phyloP scores from a whole-genome alignment of 108 stramenopile species.

The Skeletonema costatum region DNA sequence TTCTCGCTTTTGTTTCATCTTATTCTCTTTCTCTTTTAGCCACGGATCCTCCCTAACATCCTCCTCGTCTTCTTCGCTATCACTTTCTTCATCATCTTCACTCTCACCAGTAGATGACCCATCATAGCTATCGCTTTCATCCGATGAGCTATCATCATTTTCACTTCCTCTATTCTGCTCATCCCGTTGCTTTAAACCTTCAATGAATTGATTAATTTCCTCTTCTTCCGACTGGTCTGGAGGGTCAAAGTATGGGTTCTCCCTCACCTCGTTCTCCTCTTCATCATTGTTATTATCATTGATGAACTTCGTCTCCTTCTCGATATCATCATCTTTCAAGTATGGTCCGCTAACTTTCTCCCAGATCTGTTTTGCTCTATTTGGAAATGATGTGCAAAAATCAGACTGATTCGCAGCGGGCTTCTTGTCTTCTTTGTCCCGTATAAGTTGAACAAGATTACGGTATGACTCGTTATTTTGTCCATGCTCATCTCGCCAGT shows the following conservation, averaged over 20 bases:
- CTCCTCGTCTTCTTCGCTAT: slow-evolving; percentile 1
- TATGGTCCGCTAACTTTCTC: slow-evolving; percentile 60
- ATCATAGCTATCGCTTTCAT: background rate
- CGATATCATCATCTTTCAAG: slow-evolving; percentile 6
- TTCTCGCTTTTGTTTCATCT: background rate
- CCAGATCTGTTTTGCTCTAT: slow-evolving; percentile 54
- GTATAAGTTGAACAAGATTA: background rate
- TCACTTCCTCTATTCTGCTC: background rate
- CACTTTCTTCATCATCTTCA: background rate
- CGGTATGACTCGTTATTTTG: slow-evolving; percentile 12
- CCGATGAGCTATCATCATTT: background rate
- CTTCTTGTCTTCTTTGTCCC: slow-evolving; percentile 18
- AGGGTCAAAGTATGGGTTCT: too few relatives aligned
- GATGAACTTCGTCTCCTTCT: slow-evolving; percentile 62
- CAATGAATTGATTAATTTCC: background rate
- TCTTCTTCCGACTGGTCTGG: background rate
- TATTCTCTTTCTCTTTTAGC: slow-evolving; percentile 9
- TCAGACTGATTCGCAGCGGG: slow-evolving; percentile 21
- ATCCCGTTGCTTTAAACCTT: background rate
- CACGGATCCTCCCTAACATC: slow-evolving; percentile 9
- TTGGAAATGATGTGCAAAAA: slow-evolving; percentile 52
- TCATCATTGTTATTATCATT: slow-evolving; percentile 18
- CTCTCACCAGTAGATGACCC: background rate
- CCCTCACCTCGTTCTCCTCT: background rate
- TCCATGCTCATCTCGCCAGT: slow-evolving; percentile 12